Evolutionary conservation across 2,329 filamentous ascomycete species (phyloP).

Genomic region (Rhynchosporium graminicola): DNA sequence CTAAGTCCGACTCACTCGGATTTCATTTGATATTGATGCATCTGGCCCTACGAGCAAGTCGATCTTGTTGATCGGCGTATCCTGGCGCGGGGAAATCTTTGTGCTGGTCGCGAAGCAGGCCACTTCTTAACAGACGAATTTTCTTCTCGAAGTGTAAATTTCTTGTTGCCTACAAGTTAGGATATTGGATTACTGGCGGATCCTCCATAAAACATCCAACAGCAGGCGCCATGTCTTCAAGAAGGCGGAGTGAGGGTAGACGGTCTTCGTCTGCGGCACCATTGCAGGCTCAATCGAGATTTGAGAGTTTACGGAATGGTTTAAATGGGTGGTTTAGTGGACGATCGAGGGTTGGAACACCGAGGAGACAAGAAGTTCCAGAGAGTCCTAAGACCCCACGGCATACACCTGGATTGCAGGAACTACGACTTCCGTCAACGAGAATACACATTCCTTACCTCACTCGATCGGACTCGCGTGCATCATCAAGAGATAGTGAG

Average conservation of each 20-base stretch:
- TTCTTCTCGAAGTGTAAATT: conserved; percentile 22
- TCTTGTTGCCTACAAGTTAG: conserved; percentile 16
- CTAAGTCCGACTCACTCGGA: conserved; percentile 15
- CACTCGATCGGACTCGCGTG: conserved; percentile 43
- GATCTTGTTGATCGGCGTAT: conserved; percentile 36
- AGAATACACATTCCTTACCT: conserved; percentile 47
- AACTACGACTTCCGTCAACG: conserved; percentile 43
- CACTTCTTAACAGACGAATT: conserved; percentile 23
- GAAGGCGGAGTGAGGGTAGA: conserved; percentile 11
- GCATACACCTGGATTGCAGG: conserved; percentile 43
- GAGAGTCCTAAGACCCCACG: conserved; percentile 52
- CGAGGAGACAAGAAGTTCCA: conserved; percentile 23
- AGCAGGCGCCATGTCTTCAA: conserved; percentile 30
- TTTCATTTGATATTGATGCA: conserved; percentile 35
- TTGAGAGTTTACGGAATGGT: conserved; percentile 32
- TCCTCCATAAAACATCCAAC: conserved; percentile 18
- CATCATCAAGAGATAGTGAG: conserved; percentile 41
- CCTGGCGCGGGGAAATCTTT: conserved; percentile 20
- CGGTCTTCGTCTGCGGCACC: conserved; percentile 22
- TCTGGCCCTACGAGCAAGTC: conserved; percentile 22
- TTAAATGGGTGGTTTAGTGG: conserved; percentile 37
- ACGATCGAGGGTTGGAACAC: conserved; percentile 32
- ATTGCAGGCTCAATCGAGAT: conserved; percentile 28
- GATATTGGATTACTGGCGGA: conserved; percentile 20
- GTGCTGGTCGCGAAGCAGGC: conserved; percentile 31